These are phyloP conservation scores for Moesziomyces globuligerus DNA, from an alignment of 1,284 basidiomycete genomes.

Conservation along the genomic window DNA sequence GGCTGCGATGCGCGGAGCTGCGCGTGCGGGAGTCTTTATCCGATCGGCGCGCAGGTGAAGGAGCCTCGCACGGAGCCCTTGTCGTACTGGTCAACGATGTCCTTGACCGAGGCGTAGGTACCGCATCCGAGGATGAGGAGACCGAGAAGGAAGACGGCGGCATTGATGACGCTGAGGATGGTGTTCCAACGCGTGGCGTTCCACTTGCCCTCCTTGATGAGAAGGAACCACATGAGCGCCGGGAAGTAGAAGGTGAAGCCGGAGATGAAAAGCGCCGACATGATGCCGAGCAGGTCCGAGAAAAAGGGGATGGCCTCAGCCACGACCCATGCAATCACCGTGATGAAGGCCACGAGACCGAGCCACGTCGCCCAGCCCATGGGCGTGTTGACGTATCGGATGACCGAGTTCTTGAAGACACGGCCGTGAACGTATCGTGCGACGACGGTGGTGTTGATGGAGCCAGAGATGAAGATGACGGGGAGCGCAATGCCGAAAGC, in stretches of 20 bases:
- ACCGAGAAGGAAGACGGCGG: conserved; percentile 45
- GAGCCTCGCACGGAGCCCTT: conserved; percentile 27
- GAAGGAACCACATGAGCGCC: conserved; percentile 70
- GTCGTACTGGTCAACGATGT: conserved; percentile 41
- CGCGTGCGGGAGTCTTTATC: conserved; percentile 5
- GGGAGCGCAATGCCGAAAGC: conserved; percentile 57
- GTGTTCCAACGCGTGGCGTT: conserved; percentile 39
- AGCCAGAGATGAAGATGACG: conserved; percentile 62
- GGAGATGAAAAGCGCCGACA: conserved; percentile 51
- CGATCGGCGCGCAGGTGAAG: conserved; percentile 39
- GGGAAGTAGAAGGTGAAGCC: conserved; percentile 58
- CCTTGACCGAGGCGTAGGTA: conserved; percentile 42
- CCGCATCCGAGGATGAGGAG: conserved; percentile 50
- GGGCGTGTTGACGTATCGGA: conserved; percentile 56
- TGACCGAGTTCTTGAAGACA: conserved; percentile 50
- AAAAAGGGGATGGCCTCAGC: conserved; percentile 58
- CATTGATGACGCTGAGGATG: conserved; percentile 42
- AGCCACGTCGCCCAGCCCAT: conserved; percentile 57
- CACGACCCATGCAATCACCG: conserved; percentile 50
- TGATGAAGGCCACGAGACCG: conserved; percentile 35
- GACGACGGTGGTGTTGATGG: conserved; percentile 59
- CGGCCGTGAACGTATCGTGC: conserved; percentile 53
- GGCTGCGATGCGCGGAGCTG: neutral
- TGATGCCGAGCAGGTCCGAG: conserved; percentile 45
- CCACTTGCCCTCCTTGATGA: conserved; percentile 52